phyloP scores from a whole-genome alignment of 768 basidiomycete species.

The Rhizopogon sp. region DNA sequence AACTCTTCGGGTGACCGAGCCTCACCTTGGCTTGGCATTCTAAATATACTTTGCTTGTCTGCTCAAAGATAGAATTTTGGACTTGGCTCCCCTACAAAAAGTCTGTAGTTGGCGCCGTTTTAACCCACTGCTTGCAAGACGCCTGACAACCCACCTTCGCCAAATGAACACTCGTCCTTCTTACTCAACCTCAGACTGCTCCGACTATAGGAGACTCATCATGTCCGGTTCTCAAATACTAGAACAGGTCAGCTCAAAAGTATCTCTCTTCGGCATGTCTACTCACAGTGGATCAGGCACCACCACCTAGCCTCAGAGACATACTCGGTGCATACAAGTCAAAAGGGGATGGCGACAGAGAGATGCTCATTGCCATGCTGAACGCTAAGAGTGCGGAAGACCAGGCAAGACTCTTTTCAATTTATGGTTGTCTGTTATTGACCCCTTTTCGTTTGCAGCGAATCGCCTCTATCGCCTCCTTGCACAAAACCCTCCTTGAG shows the following conservation, averaged over 20 bases:
- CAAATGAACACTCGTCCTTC: constrained; percentile 24
- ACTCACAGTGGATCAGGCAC: constrained; percentile 37
- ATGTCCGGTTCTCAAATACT: constrained; percentile 41
- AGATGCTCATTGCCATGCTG: constrained; percentile 86
- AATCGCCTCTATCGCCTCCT: constrained; percentile 60
- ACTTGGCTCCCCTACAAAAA: constrained; percentile 43
- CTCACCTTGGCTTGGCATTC: constrained; percentile 40
- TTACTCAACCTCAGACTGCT: constrained; percentile 13
- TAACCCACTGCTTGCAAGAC: constrained; percentile 11
- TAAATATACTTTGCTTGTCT: constrained; percentile 32
- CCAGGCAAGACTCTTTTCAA: constrained; percentile 49
- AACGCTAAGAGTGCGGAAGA: constrained; percentile 93
- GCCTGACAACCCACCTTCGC: constrained; percentile 11
- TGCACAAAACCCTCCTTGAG: constrained; percentile 71
- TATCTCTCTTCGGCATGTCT: constrained; percentile 2
- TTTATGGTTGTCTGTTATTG: neutral
- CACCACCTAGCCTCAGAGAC: constrained; percentile 79
- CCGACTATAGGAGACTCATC: constrained; percentile 30
- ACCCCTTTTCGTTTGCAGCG: constrained; percentile 39
- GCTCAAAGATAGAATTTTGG: constrained; percentile 42
- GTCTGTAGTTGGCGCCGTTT: constrained; percentile 17
- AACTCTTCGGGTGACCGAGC: constrained; percentile 26
- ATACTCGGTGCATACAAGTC: constrained; percentile 81
- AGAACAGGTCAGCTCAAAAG: constrained; percentile 34
- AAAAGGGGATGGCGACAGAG: constrained; percentile 88